A percentile compares a stretch with the other conserved stretches of the same genome.
These are phyloP conservation scores for Candida golubevii DNA, from an alignment of 805 yeast species.

Conservation along the genomic window DNA sequence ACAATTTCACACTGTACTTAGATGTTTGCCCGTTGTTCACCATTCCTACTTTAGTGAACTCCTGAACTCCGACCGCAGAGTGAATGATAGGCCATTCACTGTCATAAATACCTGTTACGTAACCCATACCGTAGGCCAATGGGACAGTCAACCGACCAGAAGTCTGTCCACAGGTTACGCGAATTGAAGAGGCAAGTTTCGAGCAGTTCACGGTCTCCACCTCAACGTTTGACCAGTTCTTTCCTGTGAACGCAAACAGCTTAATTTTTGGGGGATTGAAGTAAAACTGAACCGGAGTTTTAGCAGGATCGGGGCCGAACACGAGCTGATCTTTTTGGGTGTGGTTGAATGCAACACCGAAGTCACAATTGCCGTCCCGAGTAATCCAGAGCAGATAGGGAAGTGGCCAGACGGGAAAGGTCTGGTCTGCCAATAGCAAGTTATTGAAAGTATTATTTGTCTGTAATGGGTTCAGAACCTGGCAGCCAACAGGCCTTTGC, in stretches of 20 bases:
- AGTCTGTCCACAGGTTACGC: constrained; percentile 11
- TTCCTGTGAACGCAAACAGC: constrained; percentile 47
- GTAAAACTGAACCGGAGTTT: constrained; percentile 53
- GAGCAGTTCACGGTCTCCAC: constrained; percentile 23
- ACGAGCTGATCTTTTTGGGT: constrained; percentile 56
- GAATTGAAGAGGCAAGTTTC: constrained; percentile 31
- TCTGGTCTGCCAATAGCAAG: constrained; percentile 60
- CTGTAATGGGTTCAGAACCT: constrained; percentile 43
- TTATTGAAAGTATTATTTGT: constrained; percentile 81
- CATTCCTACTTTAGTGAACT: constrained; percentile 32
- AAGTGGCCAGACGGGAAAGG: constrained; percentile 72
- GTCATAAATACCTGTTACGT: constrained; percentile 55
- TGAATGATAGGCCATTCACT: constrained; percentile 32
- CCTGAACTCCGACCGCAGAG: constrained; percentile 63
- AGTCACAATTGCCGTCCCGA: constrained; percentile 40
- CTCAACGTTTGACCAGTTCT: constrained; percentile 19
- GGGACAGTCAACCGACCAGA: constrained; percentile 49
- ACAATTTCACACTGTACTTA: constrained; percentile 53
- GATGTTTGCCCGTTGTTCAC: constrained; percentile 30
- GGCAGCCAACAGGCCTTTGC: constrained; percentile 34
- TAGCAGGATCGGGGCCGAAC: constrained; percentile 59
- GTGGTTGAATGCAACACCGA: constrained; percentile 68
- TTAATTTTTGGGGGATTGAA: constrained; percentile 66
- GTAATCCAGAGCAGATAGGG: constrained; percentile 75
- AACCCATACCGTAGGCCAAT: constrained; percentile 78